Conservation (phyloP, 257 asterid genomes). For the Solanum arcanum region DNA sequence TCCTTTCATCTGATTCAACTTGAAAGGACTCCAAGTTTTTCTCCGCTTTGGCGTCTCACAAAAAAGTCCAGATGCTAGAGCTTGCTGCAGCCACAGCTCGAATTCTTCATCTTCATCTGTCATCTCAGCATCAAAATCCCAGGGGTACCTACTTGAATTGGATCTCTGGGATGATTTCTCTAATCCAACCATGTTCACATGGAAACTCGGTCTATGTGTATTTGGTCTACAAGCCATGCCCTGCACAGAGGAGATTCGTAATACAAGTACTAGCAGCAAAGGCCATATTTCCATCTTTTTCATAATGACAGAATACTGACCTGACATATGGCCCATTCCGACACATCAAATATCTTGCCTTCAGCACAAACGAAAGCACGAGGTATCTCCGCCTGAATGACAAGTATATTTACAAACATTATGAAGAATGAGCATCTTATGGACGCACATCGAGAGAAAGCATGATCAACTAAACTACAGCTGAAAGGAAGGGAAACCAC, state of each 20-base stretch:
- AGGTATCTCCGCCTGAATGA: constrained; percentile 74
- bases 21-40: constrained; percentile 98
- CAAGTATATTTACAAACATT: not conserved
- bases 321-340: constrained; percentile 99
- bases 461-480: not conserved
- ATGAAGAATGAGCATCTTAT: not conserved
- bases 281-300: not conserved
- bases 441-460: not conserved
- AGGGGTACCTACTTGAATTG: constrained; percentile 71
- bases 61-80: constrained; percentile 89
- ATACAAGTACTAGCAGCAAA: not conserved
- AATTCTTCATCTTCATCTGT: constrained; percentile 94
- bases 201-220: constrained; percentile 97
- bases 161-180: constrained; percentile 73
- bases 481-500: not conserved
- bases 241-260: constrained; percentile 16
- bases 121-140: constrained; percentile 96
- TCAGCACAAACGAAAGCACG: constrained; percentile 98
- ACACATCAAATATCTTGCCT: constrained; percentile 88
- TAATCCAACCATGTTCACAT: constrained; percentile 96
- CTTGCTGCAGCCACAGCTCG: constrained; percentile 94
- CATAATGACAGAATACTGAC: constrained; percentile 21
- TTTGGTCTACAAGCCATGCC: constrained; percentile 96
- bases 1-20: constrained; percentile 73
- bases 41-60: constrained; percentile 85